Base-by-base conservation (phyloP, 2,329 filamentous ascomycete species). In the Penicillium janthinellum region DNA sequence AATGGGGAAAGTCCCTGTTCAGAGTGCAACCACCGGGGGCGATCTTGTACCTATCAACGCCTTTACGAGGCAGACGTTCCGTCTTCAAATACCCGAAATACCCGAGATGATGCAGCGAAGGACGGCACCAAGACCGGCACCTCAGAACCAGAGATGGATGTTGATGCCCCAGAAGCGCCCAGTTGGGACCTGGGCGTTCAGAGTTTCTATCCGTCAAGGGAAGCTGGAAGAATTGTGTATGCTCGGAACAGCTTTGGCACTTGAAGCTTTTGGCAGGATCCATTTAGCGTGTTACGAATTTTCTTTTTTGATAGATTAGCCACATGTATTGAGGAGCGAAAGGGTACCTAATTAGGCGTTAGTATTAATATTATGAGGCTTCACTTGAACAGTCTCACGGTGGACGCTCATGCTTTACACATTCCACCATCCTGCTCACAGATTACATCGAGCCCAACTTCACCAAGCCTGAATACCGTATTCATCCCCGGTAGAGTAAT, bases 11-110 rank as follows among this genome's bases (percentile, higher is more conserved):
- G 48, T 5, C 69, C 70, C 2, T 72, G 70, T 25, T 48, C 59
- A 0, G 69, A 71, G 42, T 73, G 70, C 48, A 54, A 25, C 20
- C 60, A 65, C 15, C 63, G 67, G 31, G 57, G 52, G 10, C 64
- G 60, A 45, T 6, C 11, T 4, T 73, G 71, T 50, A 68, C 65
- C 10, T 72, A 71, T 31, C 59, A 66, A 25, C 67, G 66, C 2
- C 59, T 72, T 0, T 11, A 45, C 10, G 56, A 62, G 8, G 55
- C 45, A 17, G 52, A 56, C 38, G 6, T 14, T 22, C 22, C 50
- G n/a, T 44, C 35, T 14, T 31, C 39, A 34, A 39, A 35, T 31
- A 31, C 44, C 22, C 44, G 39, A 22, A 39, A 35, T 25, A 37
- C 44, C 22, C 44, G 39, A 17, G 28, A 37, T 44, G 22, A 52